phyloP scores from a whole-genome alignment of 2,329 filamentous ascomycete species.

The Geoglossum cookeanum region DNA sequence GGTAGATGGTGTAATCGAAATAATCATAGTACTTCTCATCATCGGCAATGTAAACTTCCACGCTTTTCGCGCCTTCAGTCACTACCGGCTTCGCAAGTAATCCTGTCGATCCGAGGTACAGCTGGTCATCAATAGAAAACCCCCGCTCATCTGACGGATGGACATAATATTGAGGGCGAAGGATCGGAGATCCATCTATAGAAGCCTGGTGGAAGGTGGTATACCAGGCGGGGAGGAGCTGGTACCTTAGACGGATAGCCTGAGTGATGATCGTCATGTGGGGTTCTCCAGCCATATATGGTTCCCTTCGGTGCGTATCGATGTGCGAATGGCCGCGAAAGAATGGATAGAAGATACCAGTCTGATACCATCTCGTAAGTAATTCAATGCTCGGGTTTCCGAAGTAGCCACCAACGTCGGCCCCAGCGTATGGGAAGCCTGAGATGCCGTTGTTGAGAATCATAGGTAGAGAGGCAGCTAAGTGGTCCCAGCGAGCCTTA shows the following conservation, averaged over 20 bases:
- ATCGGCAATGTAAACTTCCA: constrained; percentile 75
- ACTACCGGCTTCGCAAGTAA: constrained; percentile 86
- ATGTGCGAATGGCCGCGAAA: constrained; percentile 96
- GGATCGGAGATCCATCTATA: constrained; percentile 63
- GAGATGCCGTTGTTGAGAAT: constrained; percentile 79
- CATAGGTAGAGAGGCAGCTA: constrained; percentile 81
- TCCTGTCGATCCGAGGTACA: constrained; percentile 77
- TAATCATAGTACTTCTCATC: constrained; percentile 89
- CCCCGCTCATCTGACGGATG: constrained; percentile 71
- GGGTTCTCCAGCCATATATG: constrained; percentile 70
- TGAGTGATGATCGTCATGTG: constrained; percentile 74
- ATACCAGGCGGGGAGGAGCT: constrained; percentile 84
- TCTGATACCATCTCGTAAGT: constrained; percentile 86
- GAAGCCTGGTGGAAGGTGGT: constrained; percentile 88
- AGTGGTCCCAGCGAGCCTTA: constrained; percentile 77
- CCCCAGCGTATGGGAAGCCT: constrained; percentile 84
- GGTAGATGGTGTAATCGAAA: constrained; percentile 65
- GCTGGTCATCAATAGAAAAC: constrained; percentile 81
- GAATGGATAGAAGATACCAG: constrained; percentile 93
- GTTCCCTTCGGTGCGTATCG: constrained; percentile 82
- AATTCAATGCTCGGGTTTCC: constrained; percentile 90
- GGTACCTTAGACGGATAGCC: constrained; percentile 74
- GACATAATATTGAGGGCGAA: constrained; percentile 83
- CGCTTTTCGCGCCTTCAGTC: constrained; percentile 49
- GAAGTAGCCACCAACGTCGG: constrained; percentile 95